These are phyloP conservation scores for Neonectria hederae DNA, from an alignment of 2,329 filamentous ascomycete genomes.

Conservation along the genomic window DNA sequence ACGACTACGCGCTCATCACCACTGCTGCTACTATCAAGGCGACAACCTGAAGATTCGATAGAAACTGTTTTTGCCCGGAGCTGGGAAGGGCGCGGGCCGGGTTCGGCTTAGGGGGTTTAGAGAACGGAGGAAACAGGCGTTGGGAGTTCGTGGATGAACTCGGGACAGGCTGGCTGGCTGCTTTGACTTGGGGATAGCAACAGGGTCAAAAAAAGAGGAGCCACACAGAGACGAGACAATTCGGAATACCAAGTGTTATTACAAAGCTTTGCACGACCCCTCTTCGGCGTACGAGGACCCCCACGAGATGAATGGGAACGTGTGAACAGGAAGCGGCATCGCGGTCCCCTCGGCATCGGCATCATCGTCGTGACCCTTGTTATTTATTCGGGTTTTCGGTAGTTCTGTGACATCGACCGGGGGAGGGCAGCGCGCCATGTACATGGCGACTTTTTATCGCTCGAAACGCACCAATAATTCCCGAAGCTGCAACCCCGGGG, in stretches of 20 bases:
- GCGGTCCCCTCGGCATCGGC: background rate
- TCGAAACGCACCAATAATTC: background rate
- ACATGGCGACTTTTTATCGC: background rate
- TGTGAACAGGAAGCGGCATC: slow-evolving; percentile 15
- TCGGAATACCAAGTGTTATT: slow-evolving; percentile 19
- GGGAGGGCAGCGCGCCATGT: background rate
- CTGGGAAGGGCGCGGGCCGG: background rate
- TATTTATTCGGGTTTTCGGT: slow-evolving; percentile 1
- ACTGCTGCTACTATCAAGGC: background rate
- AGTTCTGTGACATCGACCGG: background rate
- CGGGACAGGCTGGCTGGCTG: background rate
- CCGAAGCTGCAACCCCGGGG: background rate
- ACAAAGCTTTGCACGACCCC: slow-evolving; percentile 5
- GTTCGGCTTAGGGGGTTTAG: background rate
- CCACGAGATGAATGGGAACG: slow-evolving; percentile 10
- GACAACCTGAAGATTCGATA: too few relatives aligned
- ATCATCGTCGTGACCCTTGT: background rate
- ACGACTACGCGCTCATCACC: background rate
- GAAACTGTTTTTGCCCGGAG: background rate
- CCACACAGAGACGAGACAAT: slow-evolving; percentile 13
- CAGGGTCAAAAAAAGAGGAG: slow-evolving; percentile 6
- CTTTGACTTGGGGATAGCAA: slow-evolving; percentile 11
- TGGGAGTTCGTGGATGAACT: slow-evolving; percentile 22
- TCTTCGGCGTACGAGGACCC: slow-evolving; percentile 4
- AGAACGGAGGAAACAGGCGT: slow-evolving; percentile 14